A percentile compares a stretch with the other conserved stretches of the same genome.
Evolutionary conservation across 345 rosid species (phyloP).

Genomic region (Bruguiera gymnorhiza): DNA sequence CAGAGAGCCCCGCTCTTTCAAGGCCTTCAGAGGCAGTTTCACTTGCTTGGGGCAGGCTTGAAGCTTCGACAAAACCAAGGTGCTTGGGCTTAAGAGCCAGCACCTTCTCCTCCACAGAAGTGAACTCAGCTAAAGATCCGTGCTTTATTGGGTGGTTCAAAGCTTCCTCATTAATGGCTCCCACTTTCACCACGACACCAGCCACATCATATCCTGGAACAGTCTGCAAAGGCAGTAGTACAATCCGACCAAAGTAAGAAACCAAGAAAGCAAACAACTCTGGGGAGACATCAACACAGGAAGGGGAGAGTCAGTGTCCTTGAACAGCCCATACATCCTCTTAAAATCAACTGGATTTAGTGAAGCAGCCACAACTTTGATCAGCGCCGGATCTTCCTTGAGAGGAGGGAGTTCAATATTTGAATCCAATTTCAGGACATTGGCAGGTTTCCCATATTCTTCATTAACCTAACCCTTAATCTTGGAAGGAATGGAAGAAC

Average conservation of each 20-base stretch:
- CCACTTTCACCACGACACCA: constrained; percentile 16
- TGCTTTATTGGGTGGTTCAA: background rate
- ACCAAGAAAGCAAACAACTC: background rate
- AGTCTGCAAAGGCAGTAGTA: background rate
- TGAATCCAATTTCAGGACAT: constrained; percentile 11
- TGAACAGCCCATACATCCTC: background rate
- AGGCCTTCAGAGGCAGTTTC: constrained; percentile 18
- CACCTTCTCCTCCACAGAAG: constrained; percentile 18
- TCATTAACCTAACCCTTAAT: constrained; percentile 12
- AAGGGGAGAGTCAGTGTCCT: background rate
- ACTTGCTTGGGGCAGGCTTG: constrained; percentile 13
- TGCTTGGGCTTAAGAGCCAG: constrained; percentile 16
- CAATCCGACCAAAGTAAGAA: background rate
- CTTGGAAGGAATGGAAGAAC: constrained; percentile 9
- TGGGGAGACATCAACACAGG: background rate
- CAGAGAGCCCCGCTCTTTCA: constrained; percentile 9
- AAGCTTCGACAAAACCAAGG: constrained; percentile 14
- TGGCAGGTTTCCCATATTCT: constrained; percentile 4
- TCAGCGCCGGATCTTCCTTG: constrained; percentile 12
- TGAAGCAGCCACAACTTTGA: constrained; percentile 16
- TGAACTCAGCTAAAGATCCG: constrained; percentile 16
- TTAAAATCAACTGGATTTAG: constrained; percentile 10
- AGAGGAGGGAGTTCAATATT: background rate
- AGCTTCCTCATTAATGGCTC: constrained; percentile 8
- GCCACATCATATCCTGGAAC: constrained; percentile 21